Base-by-base conservation (phyloP, 805 yeast genomes). In the Candida pini region DNA sequence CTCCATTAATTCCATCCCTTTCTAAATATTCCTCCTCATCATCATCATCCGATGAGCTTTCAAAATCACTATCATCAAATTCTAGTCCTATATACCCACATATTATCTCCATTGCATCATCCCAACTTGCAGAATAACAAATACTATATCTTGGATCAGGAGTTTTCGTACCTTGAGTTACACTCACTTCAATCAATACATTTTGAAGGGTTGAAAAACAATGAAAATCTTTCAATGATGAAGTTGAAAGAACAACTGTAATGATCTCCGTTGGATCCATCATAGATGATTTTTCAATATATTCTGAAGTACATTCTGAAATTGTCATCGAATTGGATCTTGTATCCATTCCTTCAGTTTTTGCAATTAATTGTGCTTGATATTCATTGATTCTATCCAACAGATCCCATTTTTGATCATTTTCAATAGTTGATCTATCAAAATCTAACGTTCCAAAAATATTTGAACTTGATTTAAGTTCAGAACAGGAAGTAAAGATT, bases 91-190 rank as follows among this genome's bases (percentile, higher is more conserved):
- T 49, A 10, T 37, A 33, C 5, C 39, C 38, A 34, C 64, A 60
- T 5, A 60, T 48, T 2, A 50, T 51, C 27, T 60, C 65, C 65
- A 60, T 60, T 1, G 51, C 55, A 28, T 59, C 62, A 18, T 56
- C 59, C 65, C 65, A 60, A 10, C 45, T 42, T 4, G 59, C 47
- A 16, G 56, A 41, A 33, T 46, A 47, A 13, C 40, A 36, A 5
- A 58, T 44, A 26, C 45, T 42, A 4, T 28, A 23, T 20, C 49
- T 29, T 17, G 38, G 36, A 22, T 36, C 43, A 9, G 31, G 38
- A 5, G 31, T 22, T 5, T 31, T 24, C 7, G 30, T 12, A 6
- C 38, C 40, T 1, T 52, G 43, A 5, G 49, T 25, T 2, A 56
- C 36, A 16, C 55, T 47, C 8, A 59, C 40, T 36, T 59, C 63